Evolutionary conservation across 768 basidiomycete species (phyloP), one percentile per base, ranked within the genome.

Genomic region (Termitomyces sp.): DNA sequence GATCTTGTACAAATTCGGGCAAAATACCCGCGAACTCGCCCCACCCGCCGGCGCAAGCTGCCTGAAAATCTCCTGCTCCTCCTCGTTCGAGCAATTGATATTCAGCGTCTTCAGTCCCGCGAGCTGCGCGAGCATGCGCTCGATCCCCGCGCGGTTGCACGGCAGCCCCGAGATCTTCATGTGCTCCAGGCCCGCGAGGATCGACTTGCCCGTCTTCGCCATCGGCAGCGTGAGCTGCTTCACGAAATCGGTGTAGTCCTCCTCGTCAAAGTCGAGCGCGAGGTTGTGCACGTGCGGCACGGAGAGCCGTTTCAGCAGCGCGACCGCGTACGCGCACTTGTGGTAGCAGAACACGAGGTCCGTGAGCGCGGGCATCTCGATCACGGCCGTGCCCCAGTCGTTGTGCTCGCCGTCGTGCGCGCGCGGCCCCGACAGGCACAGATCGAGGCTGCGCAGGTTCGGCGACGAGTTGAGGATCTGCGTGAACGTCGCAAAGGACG

Each of bases 341-440:
- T 79, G 76, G 60, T 75, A 75, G 60, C 72, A 73, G 8, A 80
- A 64, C 0, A 68, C 70, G 9, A 82, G 68, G 15, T 67, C 68
- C 22, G 61, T 64, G n/a, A 82, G 62, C 9, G 77, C 75, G 13
- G 77, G 72, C 9, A 80, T 66, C 22, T 73, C 71, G 28, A 80
- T 63, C 16, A 48, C 29, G 36, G 69, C 67, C 2, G 64, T 48
- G 18, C 71, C 75, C 73, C 76, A 76, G 44, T 69, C 69, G 22
- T 71, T 70, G 12, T 67, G 63, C 0, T 66, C 69, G 8, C 69
- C 63, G 9, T 75, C 73, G 16, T 65, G 58, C 36, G 73, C 78
- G 2, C 70, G 65, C 13, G 89, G 87, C 0, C 88, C 86, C 10
- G 88, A 87, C 47, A 74, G 64, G 37, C 73, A 75, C 9, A 91